A percentile compares a stretch with the other conserved stretches of the same genome.
These are phyloP conservation scores for Penstemon eatonii DNA, from an alignment of 257 asterid species.

Conservation along the genomic window DNA sequence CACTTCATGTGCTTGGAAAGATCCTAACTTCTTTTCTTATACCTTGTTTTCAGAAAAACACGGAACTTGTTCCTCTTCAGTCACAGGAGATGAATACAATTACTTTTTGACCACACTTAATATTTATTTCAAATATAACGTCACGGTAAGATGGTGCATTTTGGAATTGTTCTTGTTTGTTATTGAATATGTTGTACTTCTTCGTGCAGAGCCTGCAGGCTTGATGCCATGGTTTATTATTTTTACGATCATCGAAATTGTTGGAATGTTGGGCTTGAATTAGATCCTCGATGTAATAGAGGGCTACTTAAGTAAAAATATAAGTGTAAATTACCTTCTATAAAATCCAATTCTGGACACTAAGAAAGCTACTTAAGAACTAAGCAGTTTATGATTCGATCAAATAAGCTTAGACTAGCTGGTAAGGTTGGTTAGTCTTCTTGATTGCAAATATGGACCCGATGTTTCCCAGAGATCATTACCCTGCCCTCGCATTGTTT, in stretches of 20 bases:
- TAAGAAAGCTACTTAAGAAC: constrained; percentile 4
- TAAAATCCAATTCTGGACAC: background rate
- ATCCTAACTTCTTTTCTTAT: constrained; percentile 29
- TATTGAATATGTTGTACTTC: constrained; percentile 11
- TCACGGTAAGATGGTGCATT: constrained; percentile 65
- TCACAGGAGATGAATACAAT: constrained; percentile 68
- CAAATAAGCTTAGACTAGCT: background rate
- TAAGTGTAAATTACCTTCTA: background rate
- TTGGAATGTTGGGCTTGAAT: constrained; percentile 9
- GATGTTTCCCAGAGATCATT: constrained; percentile 1
- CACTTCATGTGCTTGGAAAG: constrained; percentile 11
- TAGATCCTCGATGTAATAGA: background rate
- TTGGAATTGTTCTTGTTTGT: constrained; percentile 12
- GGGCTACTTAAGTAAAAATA: background rate
- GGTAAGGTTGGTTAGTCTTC: constrained; percentile 1
- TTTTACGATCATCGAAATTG: background rate
- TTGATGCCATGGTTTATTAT: constrained; percentile 8
- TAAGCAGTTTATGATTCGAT: constrained; percentile 1
- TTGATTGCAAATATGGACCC: background rate
- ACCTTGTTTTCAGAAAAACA: constrained; percentile 67
- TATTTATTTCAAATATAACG: constrained; percentile 75
- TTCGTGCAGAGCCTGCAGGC: constrained; percentile 6
- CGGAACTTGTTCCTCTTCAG: constrained; percentile 84
- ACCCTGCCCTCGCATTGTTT: background rate
- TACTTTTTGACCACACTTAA: constrained; percentile 74